Conservation (phyloP, 2,329 filamentous ascomycete species). For the Talaromyces sp. region DNA sequence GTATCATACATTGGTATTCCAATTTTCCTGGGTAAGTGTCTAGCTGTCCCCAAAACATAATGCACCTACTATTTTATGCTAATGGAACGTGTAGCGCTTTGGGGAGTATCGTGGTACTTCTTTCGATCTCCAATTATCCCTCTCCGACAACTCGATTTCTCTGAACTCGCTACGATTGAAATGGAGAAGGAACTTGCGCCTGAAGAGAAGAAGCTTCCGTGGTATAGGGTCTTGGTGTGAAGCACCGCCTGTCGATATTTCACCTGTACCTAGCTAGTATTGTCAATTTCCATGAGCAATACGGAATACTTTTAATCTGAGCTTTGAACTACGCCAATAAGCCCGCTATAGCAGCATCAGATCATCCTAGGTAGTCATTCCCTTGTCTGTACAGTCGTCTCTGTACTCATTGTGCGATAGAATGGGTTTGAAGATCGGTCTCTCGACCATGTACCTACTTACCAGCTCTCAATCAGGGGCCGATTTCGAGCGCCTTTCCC, state of each 20-base stretch:
- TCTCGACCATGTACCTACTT: no score
- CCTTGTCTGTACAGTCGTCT: no score
- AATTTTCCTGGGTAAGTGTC: background rate
- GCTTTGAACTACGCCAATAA: no score
- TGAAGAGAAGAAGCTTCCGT: background rate
- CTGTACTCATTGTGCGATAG: no score
- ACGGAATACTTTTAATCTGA: background rate
- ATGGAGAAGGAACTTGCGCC: background rate
- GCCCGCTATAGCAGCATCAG: no score
- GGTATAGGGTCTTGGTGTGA: background rate
- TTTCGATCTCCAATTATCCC: background rate
- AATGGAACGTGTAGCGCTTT: background rate
- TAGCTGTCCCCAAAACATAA: background rate
- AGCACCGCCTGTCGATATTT: background rate
- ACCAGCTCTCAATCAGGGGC: no score
- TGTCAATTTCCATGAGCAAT: background rate
- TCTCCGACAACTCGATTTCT: background rate
- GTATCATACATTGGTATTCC: background rate
- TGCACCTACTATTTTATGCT: background rate
- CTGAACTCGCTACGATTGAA: background rate
- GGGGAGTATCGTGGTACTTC: background rate
- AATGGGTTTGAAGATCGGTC: no score
- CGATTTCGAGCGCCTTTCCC: no score
- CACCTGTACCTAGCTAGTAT: background rate
- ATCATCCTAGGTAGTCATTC: no score